phyloP scores from a whole-genome alignment of 768 basidiomycete genomes.

The Tricholoma saponaceum region DNA sequence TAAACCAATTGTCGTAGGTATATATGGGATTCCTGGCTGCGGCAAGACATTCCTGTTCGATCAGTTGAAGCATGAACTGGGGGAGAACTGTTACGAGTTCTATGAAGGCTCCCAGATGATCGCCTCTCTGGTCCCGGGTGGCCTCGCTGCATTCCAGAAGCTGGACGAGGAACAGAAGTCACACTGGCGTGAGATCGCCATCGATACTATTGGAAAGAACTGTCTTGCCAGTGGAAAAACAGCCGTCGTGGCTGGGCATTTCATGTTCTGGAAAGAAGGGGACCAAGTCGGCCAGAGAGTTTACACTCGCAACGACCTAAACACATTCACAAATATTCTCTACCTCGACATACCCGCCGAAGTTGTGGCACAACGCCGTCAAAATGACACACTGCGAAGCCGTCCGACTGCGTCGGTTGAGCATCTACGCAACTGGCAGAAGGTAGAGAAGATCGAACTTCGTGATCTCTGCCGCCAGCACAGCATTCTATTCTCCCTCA shows the following conservation, averaged over 20 bases:
- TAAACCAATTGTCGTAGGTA: background rate
- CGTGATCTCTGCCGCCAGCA: slow-evolving; percentile 1
- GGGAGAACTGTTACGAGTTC: background rate
- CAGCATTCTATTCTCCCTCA: background rate
- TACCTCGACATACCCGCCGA: background rate
- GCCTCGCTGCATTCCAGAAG: background rate
- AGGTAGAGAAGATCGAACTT: background rate
- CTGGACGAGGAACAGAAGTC: slow-evolving; percentile 1
- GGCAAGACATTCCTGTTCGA: background rate
- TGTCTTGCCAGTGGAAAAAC: background rate
- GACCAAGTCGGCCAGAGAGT: background rate
- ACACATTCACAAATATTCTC: slow-evolving; percentile 1
- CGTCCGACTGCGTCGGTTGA: background rate
- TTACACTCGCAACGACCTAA: background rate
- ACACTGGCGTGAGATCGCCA: background rate
- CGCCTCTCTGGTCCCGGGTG: background rate
- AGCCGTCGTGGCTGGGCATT: background rate
- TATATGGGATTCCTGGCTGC: background rate
- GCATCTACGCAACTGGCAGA: slow-evolving; percentile 1
- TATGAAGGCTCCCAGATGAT: background rate
- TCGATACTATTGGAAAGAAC: background rate
- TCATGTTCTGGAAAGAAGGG: background rate
- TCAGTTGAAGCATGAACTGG: background rate
- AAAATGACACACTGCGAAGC: background rate
- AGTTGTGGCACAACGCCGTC: background rate